A percentile compares a stretch with the other conserved stretches of the same genome.
Evolutionary conservation across 371 early-diverging fungal species (phyloP).

Genomic region (Batkoa obscura): DNA sequence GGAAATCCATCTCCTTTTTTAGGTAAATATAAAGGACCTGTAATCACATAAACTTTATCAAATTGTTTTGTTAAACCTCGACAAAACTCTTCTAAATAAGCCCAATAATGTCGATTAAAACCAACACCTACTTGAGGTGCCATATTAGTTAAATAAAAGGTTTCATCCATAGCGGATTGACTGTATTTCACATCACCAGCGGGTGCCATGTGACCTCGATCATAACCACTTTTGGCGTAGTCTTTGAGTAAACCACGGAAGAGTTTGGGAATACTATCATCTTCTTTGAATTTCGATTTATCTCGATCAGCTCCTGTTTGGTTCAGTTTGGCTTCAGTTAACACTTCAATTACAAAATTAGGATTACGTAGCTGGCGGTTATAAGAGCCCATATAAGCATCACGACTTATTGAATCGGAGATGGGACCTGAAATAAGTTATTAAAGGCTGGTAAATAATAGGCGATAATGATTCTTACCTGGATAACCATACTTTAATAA

Average conservation of each 20-base stretch:
- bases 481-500: slow-evolving; percentile 6
- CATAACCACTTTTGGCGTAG: slow-evolving; percentile 51
- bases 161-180: slow-evolving; percentile 57
- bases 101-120: slow-evolving; percentile 73
- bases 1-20: slow-evolving; percentile 45
- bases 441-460: not conserved
- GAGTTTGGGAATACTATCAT: slow-evolving; percentile 29
- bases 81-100: slow-evolving; percentile 54
- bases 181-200: slow-evolving; percentile 56
- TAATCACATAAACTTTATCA: slow-evolving; percentile 51
- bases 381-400: slow-evolving; percentile 35
- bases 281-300: slow-evolving; percentile 51
- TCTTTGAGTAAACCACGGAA: slow-evolving; percentile 49
- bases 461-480: not conserved
- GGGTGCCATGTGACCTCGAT: slow-evolving; percentile 73
- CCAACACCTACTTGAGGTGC: slow-evolving; percentile 67
- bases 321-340: slow-evolving; percentile 37
- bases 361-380: slow-evolving; percentile 66
- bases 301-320: slow-evolving; percentile 30
- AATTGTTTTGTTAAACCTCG: slow-evolving; percentile 37
- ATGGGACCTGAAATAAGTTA: slow-evolving; percentile 2
- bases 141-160: slow-evolving; percentile 58
- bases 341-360: slow-evolving; percentile 62
- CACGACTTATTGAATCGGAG: not conserved
- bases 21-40: slow-evolving; percentile 65